A percentile compares a stretch with the other conserved stretches of the same genome.
Evolutionary conservation across 1,139 yeast genomes (phyloP).

Genomic region (Debaryomyces coudertii): DNA sequence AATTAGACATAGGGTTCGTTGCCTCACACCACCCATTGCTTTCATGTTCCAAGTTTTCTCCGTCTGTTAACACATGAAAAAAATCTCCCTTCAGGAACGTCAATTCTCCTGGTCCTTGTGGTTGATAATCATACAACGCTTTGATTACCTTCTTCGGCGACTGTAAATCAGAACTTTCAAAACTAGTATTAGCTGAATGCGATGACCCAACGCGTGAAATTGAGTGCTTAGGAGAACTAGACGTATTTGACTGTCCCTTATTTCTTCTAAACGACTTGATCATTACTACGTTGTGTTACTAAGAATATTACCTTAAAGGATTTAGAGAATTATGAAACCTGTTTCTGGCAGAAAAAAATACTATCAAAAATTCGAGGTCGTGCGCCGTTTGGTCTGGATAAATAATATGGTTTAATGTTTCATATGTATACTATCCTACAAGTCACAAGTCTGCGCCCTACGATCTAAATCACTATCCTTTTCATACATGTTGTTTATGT

Average conservation of each 20-base stretch:
- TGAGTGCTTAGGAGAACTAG: slow-evolving; percentile 39
- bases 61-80: slow-evolving; percentile 72
- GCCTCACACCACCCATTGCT: slow-evolving; percentile 83
- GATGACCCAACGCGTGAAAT: slow-evolving; percentile 38
- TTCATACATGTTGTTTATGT: not conserved
- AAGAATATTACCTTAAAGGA: not conserved
- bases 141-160: slow-evolving; percentile 82
- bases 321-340: slow-evolving; percentile 4
- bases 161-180: slow-evolving; percentile 26
- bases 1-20: slow-evolving; percentile 77
- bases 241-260: slow-evolving; percentile 44
- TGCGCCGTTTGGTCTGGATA: not conserved
- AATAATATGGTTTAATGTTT: not conserved
- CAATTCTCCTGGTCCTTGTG: slow-evolving; percentile 84
- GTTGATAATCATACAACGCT: slow-evolving; percentile 76
- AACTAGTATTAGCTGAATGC: slow-evolving; percentile 10
- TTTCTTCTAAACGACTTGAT: slow-evolving; percentile 49
- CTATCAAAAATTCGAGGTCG: slow-evolving; percentile 4
- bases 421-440: not conserved
- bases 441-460: not conserved
- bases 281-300: slow-evolving; percentile 24
- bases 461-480: not conserved
- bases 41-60: slow-evolving; percentile 33
- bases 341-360: slow-evolving; percentile 3
- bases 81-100: slow-evolving; percentile 82